These are phyloP conservation scores for Sporobolomyces phaffii DNA, from an alignment of 768 basidiomycete species.

Conservation along the genomic window DNA sequence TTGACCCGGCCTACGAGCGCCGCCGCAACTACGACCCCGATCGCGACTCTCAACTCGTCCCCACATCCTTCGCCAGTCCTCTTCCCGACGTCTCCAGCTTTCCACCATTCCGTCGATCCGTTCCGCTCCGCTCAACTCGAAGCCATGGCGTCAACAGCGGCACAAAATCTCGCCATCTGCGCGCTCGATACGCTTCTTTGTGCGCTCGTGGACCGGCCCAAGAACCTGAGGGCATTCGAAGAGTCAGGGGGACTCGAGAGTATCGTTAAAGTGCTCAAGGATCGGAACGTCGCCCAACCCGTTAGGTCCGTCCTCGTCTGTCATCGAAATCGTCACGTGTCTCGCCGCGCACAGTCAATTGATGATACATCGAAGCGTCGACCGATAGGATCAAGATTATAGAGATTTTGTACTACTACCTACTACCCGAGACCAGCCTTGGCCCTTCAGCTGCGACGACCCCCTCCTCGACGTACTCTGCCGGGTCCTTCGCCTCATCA, in stretches of 20 bases:
- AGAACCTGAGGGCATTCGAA: constrained; percentile 72
- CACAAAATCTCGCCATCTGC: constrained; percentile 57
- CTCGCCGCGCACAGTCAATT: no score
- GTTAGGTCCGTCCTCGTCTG: constrained; percentile 57
- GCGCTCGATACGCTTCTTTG: constrained; percentile 79
- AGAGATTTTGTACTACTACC: constrained; percentile 90
- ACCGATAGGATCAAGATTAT: constrained; percentile 80
- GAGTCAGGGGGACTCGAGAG: constrained; percentile 67
- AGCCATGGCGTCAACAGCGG: constrained; percentile 23
- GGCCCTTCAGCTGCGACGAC: neutral
- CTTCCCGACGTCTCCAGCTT: constrained; percentile 11
- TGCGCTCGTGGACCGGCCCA: constrained; percentile 76
- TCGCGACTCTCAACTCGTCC: neutral
- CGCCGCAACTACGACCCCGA: constrained; percentile 43
- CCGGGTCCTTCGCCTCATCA: neutral
- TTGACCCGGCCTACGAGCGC: neutral
- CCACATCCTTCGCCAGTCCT: constrained; percentile 30
- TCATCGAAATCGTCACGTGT: neutral
- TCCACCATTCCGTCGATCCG: neutral
- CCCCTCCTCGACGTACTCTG: neutral
- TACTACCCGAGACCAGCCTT: constrained; percentile 66
- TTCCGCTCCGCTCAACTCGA: constrained; percentile 25
- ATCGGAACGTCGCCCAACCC: constrained; percentile 76
- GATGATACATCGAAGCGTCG: no score
- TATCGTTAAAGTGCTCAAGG: constrained; percentile 80